Conservation (phyloP, 441 rosid species). For the Corymbia calophylla region DNA sequence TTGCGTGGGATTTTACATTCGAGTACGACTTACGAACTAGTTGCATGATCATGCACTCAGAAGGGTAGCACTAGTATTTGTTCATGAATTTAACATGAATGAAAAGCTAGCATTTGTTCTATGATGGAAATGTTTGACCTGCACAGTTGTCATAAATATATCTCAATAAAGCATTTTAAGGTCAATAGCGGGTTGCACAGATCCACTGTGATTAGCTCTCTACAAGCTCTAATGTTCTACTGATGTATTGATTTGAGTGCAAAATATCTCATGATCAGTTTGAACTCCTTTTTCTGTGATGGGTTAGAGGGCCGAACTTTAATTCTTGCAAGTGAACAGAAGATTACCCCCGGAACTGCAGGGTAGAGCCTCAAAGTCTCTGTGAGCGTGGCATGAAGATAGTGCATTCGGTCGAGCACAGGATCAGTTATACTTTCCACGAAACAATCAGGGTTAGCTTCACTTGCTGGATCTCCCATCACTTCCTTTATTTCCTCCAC, state of each 20-base stretch:
- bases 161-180: neutral
- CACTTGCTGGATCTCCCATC: conserved; percentile 10
- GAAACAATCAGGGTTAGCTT: conserved; percentile 28
- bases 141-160: neutral
- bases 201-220: neutral
- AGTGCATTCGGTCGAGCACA: conserved; percentile 57
- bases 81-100: neutral
- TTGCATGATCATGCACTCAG: neutral
- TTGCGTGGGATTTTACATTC: neutral
- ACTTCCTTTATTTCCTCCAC: conserved; percentile 44
- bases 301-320: neutral
- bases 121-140: neutral
- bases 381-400: conserved; percentile 75
- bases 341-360: conserved; percentile 52
- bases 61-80: neutral
- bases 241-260: neutral
- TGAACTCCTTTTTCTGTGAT: neutral
- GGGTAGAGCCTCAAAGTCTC: conserved; percentile 84
- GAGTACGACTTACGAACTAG: neutral
- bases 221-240: neutral
- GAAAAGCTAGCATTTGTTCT: neutral
- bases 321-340: neutral
- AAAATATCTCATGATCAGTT: neutral
- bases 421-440: conserved; percentile 38
- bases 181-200: neutral